phyloP scores from a whole-genome alignment of 371 early-diverging fungal species.

The Rhizopus arrhizus region DNA sequence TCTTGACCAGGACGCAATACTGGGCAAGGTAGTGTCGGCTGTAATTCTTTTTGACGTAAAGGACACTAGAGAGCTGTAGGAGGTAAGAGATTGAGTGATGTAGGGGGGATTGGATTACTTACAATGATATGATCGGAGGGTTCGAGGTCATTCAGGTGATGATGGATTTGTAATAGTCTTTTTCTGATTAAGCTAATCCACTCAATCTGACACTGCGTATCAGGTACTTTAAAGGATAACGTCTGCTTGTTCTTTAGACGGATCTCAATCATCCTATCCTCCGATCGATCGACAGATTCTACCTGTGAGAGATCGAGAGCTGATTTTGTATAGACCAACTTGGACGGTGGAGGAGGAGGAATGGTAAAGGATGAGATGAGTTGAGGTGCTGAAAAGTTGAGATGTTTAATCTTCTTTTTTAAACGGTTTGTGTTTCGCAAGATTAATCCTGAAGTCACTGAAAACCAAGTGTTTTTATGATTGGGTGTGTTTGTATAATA shows the following conservation, averaged over 20 bases:
- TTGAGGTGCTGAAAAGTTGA: not conserved
- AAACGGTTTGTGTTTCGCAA: not conserved
- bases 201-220: constrained; percentile 19
- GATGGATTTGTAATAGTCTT: not conserved
- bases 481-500: constrained; percentile 4
- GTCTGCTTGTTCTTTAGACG: constrained; percentile 4
- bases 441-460: constrained; percentile 17
- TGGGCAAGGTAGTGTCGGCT: constrained; percentile 4
- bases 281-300: constrained; percentile 1
- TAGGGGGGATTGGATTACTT: not conserved
- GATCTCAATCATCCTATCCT: not conserved
- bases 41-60: constrained; percentile 23
- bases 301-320: constrained; percentile 15
- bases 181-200: constrained; percentile 21
- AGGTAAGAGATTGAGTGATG: not conserved
- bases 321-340: constrained; percentile 9
- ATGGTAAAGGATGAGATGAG: not conserved
- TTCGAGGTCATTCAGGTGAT: not conserved
- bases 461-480: constrained; percentile 18
- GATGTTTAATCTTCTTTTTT: not conserved
- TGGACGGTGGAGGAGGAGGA: constrained; percentile 6
- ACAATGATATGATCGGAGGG: constrained; percentile 9
- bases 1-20: constrained; percentile 16
- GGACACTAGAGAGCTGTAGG: constrained; percentile 9
- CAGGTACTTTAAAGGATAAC: constrained; percentile 22